These are phyloP conservation scores for Tricholoma furcatifolium DNA, from an alignment of 768 basidiomycete species.

Conservation along the genomic window DNA sequence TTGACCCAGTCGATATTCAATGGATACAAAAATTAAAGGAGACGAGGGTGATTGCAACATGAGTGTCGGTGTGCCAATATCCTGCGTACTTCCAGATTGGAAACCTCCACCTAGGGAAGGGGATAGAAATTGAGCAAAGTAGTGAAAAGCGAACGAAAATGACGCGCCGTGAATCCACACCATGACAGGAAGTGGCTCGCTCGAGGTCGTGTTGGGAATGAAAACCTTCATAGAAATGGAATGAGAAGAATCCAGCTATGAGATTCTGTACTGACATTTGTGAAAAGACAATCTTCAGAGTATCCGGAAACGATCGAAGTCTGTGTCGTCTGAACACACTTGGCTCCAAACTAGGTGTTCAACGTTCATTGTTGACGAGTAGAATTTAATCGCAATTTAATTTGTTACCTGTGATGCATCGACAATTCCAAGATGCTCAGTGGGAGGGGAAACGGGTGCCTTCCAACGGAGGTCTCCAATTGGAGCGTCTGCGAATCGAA, in stretches of 20 bases:
- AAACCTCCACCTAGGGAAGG: constrained; percentile 38
- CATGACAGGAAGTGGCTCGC: constrained; percentile 33
- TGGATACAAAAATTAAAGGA: constrained; percentile 38
- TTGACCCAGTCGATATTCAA: constrained; percentile 41
- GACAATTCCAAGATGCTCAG: constrained; percentile 31
- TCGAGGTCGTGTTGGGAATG: constrained; percentile 26
- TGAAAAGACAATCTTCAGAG: constrained; percentile 43
- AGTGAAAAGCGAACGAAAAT: not conserved
- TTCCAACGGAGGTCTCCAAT: constrained; percentile 39
- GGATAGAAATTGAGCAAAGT: not conserved
- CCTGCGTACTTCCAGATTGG: constrained; percentile 33
- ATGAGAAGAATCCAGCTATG: not conserved
- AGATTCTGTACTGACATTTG: constrained; percentile 28
- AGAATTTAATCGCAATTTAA: too few species aligned
- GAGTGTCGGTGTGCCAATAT: constrained; percentile 26
- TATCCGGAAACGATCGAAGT: constrained; percentile 24
- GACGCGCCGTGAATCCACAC: constrained; percentile 41
- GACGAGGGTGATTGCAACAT: constrained; percentile 30
- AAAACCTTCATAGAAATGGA: constrained; percentile 25
- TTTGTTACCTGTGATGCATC: constrained; percentile 31
- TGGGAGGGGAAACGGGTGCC: constrained; percentile 38
- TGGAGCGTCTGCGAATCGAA: constrained; percentile 44
- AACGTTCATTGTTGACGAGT: too few species aligned
- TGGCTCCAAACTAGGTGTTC: constrained; percentile 30
- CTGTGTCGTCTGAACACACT: constrained; percentile 33